Base-by-base conservation (phyloP, 2,329 filamentous ascomycete species). In the Trichoderma sp. region DNA sequence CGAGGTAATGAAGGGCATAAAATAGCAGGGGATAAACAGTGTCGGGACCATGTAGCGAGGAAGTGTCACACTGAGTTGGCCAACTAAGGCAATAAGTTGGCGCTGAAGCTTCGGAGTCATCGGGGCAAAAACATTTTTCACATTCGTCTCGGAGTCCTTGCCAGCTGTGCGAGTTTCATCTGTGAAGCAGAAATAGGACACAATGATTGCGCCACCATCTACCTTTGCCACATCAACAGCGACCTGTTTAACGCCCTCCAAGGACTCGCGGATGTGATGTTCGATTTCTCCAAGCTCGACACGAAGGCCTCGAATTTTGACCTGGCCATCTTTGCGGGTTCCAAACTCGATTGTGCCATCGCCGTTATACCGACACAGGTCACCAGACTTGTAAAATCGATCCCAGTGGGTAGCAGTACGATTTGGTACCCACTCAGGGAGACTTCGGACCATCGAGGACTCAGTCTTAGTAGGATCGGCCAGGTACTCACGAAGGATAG, bases 401-500 rank as follows among this genome's bases (percentile, higher is more conserved):
- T 61, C 32, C 54, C 63, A 67, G 5, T 39, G 29, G 3, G 35
- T 29, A 5, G 35, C n/a, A 6, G 29, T 54, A 5, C 64, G 64
- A 7, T 64, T 34, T 4, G 68, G 64, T 8, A 39, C 50, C 69
- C 57, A 66, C 19, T 61, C 35, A 35, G 54, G 50, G 39, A 67
- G 63, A 12, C 12, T 45, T 13, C 34, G 45, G 34, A 61, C 42
- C 22, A 61, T 29, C 1, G 67, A 54, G 2, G 60, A 56, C 34
- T 69, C 67, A 1, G 71, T 71, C 48, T 66, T 70, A 17, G 52
- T 50, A 2, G 57, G 27, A 27, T 72, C 69, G 3, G 67, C 64
- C 5, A 72, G 64, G 64, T 87, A 87, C 45, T 83, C 83, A 29
- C 80, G 76, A 27, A 81, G 82, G 8, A 87, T 57, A 3, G 70